Conservation (phyloP, 2,329 filamentous ascomycete genomes). For the Microcyclospora pomicola region DNA sequence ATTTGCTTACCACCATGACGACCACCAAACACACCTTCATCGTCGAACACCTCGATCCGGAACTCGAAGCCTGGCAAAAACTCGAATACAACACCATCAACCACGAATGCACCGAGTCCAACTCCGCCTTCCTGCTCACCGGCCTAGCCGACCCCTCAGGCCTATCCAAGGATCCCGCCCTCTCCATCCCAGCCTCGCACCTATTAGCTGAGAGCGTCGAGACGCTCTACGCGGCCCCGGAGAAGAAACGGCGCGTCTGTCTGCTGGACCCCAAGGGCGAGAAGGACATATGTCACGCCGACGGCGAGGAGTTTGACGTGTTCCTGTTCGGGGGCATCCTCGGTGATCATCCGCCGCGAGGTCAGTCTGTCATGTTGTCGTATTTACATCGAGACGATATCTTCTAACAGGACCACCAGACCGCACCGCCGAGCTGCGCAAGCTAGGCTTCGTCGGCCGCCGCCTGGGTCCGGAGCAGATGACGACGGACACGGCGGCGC, state of each 20-base stretch:
- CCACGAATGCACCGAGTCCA: conserved; percentile 54
- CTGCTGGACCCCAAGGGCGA: conserved; percentile 75
- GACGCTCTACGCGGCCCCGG: conserved; percentile 49
- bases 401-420: conserved; percentile 40
- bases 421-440: conserved; percentile 85
- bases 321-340: conserved; percentile 95
- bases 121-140: conserved; percentile 21
- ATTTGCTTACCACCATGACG: neutral
- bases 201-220: conserved; percentile 49
- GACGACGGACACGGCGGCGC: conserved; percentile 94
- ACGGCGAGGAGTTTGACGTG: conserved; percentile 70
- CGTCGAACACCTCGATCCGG: conserved; percentile 90
- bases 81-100: conserved; percentile 87
- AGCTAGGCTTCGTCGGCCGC: conserved; percentile 81
- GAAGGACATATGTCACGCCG: conserved; percentile 68
- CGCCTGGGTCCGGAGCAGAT: conserved; percentile 87
- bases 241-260: conserved; percentile 64
- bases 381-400: neutral
- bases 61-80: conserved; percentile 86
- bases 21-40: conserved; percentile 54
- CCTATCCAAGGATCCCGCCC: conserved; percentile 3
- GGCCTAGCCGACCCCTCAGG: conserved; percentile 28
- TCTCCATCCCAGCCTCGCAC: conserved; percentile 4
- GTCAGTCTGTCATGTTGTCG: conserved; percentile 35
- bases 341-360: conserved; percentile 85